Evolutionary conservation across 148 eudicot genomes (phyloP).

Genomic region (Beta vulgaris): DNA sequence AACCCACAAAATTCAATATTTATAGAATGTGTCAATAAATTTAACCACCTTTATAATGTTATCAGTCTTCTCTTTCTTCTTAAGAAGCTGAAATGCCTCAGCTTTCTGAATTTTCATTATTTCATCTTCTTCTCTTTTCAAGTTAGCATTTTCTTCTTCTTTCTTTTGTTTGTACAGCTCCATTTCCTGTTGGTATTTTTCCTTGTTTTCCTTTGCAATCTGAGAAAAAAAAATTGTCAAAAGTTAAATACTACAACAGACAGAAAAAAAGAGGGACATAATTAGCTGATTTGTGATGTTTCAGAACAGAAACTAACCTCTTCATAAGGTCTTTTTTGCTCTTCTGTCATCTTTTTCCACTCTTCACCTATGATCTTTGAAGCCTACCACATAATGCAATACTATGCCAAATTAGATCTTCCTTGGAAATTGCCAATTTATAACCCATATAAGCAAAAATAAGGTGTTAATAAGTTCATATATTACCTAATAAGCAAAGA

Average conservation of each 20-base stretch:
- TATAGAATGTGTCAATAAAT: neutral
- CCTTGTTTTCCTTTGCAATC: slow-evolving; percentile 65
- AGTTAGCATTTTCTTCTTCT: slow-evolving; percentile 67
- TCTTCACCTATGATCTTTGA: slow-evolving; percentile 83
- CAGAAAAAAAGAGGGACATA: neutral
- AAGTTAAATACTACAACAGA: neutral
- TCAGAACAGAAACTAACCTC: slow-evolving; percentile 37
- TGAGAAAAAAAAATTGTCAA: slow-evolving; percentile 12
- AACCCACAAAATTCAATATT: too few species aligned
- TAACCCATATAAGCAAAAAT: too few species aligned
- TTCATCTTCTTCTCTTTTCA: slow-evolving; percentile 73
- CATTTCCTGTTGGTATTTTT: slow-evolving; percentile 67
- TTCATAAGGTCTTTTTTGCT: slow-evolving; percentile 65
- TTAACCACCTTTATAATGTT: slow-evolving; percentile 66
- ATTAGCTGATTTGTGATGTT: neutral
- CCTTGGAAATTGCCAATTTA: too few species aligned
- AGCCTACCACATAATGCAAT: slow-evolving; percentile 32
- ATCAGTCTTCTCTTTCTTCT: slow-evolving; percentile 87
- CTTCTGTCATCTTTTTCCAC: slow-evolving; percentile 87
- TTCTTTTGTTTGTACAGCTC: slow-evolving; percentile 77
- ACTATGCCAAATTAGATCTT: neutral
- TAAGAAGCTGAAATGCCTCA: slow-evolving; percentile 83
- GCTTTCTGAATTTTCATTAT: slow-evolving; percentile 74
- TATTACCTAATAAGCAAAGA: too few species aligned
- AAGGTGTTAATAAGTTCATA: too few species aligned